These are phyloP conservation scores for Aspergillus sp. DNA, from an alignment of 2,329 filamentous ascomycete species.

Conservation along the genomic window DNA sequence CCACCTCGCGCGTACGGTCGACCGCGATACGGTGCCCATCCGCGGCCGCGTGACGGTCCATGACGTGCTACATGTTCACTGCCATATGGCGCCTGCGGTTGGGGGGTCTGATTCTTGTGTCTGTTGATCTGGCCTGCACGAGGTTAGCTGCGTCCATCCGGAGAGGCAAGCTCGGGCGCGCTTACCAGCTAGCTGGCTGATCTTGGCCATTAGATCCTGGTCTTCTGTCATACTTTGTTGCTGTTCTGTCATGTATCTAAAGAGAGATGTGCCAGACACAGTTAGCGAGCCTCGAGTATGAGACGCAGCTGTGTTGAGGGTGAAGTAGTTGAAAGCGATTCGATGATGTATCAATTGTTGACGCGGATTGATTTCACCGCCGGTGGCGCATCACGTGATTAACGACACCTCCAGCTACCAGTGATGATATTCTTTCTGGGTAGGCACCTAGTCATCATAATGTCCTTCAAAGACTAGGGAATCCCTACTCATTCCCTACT, in stretches of 20 bases:
- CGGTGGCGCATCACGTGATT: background rate
- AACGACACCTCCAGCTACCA: background rate
- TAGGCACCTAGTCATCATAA: too few relatives aligned
- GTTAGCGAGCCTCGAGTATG: conserved; percentile 6
- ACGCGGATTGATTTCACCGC: background rate
- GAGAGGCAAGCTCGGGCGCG: conserved; percentile 35
- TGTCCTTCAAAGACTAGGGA: too few relatives aligned
- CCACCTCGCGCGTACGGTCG: conserved; percentile 39
- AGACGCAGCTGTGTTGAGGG: background rate
- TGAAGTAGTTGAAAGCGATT: background rate
- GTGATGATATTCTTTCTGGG: too few relatives aligned
- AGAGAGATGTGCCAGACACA: background rate
- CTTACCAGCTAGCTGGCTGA: conserved; percentile 58
- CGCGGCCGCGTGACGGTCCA: conserved; percentile 29
- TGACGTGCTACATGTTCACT: conserved; percentile 29
- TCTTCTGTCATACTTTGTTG: conserved; percentile 49
- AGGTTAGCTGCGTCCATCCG: conserved; percentile 10
- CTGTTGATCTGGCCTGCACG: conserved; percentile 72
- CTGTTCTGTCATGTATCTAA: conserved; percentile 20
- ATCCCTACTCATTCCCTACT: too few relatives aligned
- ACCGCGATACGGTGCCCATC: conserved; percentile 45
- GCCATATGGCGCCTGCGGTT: conserved; percentile 19
- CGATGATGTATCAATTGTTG: background rate
- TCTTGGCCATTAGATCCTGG: conserved; percentile 55
- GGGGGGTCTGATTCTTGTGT: conserved; percentile 61